phyloP scores from a whole-genome alignment of 2,329 filamentous ascomycete species.

The Aspergillus ruber region DNA sequence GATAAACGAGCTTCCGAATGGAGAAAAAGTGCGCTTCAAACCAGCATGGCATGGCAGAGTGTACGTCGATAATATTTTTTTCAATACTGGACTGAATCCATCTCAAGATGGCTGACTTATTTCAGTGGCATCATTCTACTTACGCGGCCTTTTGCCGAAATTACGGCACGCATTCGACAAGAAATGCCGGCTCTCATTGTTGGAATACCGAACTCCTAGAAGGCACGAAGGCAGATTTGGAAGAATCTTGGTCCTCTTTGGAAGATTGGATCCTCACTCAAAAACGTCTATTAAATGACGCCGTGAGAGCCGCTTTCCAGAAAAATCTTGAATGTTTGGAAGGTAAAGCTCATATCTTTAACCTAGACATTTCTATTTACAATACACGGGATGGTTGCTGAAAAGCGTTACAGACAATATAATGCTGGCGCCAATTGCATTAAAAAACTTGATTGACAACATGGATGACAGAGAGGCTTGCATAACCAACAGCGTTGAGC shows the following conservation, averaged over 20 bases:
- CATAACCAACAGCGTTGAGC: background rate
- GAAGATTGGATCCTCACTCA: background rate
- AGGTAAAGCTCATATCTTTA: background rate
- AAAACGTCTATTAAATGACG: background rate
- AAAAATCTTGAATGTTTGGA: background rate
- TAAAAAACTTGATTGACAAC: background rate
- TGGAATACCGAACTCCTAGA: conserved; percentile 13
- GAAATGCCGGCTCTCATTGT: background rate
- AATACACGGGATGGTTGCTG: background rate
- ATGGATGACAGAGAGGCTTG: background rate
- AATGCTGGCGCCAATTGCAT: background rate
- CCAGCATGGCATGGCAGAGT: conserved; percentile 5
- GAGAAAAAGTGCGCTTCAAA: conserved; percentile 4
- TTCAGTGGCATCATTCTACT: conserved; percentile 6
- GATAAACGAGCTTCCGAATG: conserved; percentile 1
- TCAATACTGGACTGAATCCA: background rate
- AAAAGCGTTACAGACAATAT: background rate
- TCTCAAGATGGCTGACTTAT: background rate
- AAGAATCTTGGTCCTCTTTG: background rate
- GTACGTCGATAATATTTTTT: conserved; percentile 6
- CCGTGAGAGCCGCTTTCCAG: background rate
- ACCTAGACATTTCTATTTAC: background rate
- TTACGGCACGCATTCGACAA: conserved; percentile 6
- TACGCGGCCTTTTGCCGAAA: conserved; percentile 13
- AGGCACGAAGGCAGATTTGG: background rate